These are phyloP conservation scores for Sphenostylis stenocarpa DNA, from an alignment of 306 rosid genomes.

Conservation along the genomic window DNA sequence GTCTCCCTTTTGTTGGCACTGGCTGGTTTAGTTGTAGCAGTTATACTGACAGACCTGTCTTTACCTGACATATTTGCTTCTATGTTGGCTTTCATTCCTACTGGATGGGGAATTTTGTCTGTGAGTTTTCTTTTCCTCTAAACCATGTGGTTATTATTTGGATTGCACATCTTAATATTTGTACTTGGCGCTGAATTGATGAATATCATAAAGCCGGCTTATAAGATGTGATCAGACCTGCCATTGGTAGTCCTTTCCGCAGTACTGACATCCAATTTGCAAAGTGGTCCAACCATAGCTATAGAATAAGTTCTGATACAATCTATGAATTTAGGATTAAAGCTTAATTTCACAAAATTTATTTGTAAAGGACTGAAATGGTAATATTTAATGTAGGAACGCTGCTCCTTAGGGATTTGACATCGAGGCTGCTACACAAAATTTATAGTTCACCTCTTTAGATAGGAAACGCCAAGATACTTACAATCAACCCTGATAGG, in stretches of 20 bases:
- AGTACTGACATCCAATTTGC: neutral
- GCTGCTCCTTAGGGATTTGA: neutral
- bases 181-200: neutral
- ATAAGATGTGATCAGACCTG: neutral
- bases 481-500: neutral
- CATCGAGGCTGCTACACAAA: neutral
- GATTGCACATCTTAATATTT: neutral
- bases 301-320: too few relatives aligned
- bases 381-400: neutral
- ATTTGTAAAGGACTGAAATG: too few relatives aligned
- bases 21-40: conserved; percentile 74
- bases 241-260: neutral
- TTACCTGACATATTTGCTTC: conserved; percentile 75
- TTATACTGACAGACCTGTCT: conserved; percentile 54
- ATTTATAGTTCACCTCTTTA: neutral
- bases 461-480: neutral
- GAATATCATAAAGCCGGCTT: neutral
- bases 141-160: neutral
- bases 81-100: conserved; percentile 82
- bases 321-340: neutral
- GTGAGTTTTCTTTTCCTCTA: conserved; percentile 54
- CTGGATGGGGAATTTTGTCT: conserved; percentile 94
- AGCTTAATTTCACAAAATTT: neutral
- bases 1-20: conserved; percentile 71
- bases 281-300: neutral